phyloP scores from a whole-genome alignment of 345 rosid species.

The Acer campestre region DNA sequence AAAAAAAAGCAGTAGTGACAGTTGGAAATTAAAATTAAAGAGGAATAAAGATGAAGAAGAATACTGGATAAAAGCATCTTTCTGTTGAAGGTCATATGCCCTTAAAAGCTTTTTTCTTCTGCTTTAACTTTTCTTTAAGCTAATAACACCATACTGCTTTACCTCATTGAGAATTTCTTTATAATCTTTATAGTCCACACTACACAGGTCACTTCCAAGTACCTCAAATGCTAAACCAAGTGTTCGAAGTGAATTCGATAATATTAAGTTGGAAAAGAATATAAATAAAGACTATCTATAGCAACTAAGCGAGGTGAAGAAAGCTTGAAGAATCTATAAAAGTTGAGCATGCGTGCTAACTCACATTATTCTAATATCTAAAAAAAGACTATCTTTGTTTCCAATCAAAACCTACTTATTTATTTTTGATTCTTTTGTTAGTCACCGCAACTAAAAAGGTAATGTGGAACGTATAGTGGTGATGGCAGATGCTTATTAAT shows the following conservation, averaged over 20 bases:
- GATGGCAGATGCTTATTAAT: conserved; percentile 28
- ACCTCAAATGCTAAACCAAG: conserved; percentile 2
- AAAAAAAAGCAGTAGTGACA: not conserved
- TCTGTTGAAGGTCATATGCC: conserved; percentile 34
- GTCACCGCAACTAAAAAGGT: conserved; percentile 26
- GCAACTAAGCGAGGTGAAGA: not conserved
- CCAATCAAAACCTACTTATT: not conserved
- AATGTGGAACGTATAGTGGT: conserved; percentile 24
- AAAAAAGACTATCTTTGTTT: conserved; percentile 36
- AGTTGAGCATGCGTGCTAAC: conserved; percentile 13
- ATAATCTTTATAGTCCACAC: not conserved
- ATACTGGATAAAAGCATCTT: conserved; percentile 42
- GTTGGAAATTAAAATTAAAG: conserved; percentile 29
- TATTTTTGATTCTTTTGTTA: conserved; percentile 12
- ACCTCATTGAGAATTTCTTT: conserved; percentile 15
- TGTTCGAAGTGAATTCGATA: not conserved
- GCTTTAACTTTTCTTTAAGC: conserved; percentile 32
- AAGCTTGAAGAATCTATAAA: conserved; percentile 18
- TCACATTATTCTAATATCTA: not conserved
- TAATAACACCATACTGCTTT: conserved; percentile 17
- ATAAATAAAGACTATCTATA: not conserved
- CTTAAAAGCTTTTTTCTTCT: conserved; percentile 16
- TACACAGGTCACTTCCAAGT: not conserved
- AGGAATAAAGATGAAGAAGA: conserved; percentile 41
- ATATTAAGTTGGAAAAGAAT: not conserved